Conservation (phyloP, 2,329 filamentous ascomycete species). For the Xylariomycetidae sp. region DNA sequence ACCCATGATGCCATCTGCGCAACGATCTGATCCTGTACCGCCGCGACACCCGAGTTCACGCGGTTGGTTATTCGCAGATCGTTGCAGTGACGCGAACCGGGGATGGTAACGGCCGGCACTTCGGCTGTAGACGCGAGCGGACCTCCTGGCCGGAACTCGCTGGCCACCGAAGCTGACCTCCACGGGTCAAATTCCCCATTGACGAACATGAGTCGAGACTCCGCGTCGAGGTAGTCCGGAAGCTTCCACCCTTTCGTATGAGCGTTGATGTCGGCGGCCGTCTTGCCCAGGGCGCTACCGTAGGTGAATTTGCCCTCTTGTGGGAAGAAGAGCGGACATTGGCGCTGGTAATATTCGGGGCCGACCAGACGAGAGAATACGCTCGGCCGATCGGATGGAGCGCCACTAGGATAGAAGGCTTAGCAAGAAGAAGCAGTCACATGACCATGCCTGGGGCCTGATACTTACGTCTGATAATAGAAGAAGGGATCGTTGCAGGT, state of each 20-base stretch:
- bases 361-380: constrained; percentile 49
- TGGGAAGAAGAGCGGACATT: constrained; percentile 55
- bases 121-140: constrained; percentile 41
- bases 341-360: constrained; percentile 48
- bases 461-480: constrained; percentile 48
- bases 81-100: constrained; percentile 50
- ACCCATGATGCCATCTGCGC: constrained; percentile 14
- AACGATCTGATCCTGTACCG: constrained; percentile 8
- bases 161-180: constrained; percentile 49
- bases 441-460: background rate
- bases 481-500: constrained; percentile 59
- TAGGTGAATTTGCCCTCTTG: constrained; percentile 43
- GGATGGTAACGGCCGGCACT: constrained; percentile 49
- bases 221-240: constrained; percentile 35
- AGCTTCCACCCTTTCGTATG: constrained; percentile 53
- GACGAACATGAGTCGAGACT: constrained; percentile 48
- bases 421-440: constrained; percentile 16
- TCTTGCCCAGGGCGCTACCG: constrained; percentile 39
- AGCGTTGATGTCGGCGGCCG: constrained; percentile 43
- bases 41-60: constrained; percentile 8
- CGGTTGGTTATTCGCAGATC: constrained; percentile 45
- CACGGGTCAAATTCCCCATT: constrained; percentile 60
- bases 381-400: constrained; percentile 37
- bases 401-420: constrained; percentile 31
- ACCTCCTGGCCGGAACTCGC: constrained; percentile 49